Conservation (phyloP, 2,329 filamentous ascomycete genomes). For the Diaporthe sp. region DNA sequence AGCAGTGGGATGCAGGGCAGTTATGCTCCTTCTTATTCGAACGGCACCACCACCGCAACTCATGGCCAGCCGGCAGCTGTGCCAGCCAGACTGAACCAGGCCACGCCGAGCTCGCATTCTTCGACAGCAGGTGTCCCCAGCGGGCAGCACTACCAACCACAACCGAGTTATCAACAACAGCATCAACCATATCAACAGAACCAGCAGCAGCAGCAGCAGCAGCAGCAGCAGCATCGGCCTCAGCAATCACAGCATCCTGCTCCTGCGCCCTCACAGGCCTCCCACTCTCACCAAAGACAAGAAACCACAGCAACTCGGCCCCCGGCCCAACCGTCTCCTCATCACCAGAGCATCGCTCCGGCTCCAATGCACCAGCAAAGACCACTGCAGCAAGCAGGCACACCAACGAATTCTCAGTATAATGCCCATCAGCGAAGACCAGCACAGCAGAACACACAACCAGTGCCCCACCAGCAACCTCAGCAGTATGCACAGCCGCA, state of each 20-base stretch:
- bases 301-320: conserved; percentile 26
- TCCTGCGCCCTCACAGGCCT: conserved; percentile 1
- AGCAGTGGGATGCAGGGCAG: conserved; percentile 65
- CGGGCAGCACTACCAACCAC: conserved; percentile 22
- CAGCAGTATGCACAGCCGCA: conserved; percentile 31
- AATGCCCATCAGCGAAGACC: conserved; percentile 35
- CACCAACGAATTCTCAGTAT: conserved; percentile 32
- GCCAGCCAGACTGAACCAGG: conserved; percentile 27
- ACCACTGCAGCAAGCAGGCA: conserved; percentile 35
- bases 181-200: conserved; percentile 41
- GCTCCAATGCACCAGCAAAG: conserved; percentile 38
- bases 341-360: conserved; percentile 39
- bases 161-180: conserved; percentile 37
- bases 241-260: conserved; percentile 33
- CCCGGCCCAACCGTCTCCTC: conserved; percentile 25
- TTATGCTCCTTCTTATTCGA: conserved; percentile 37
- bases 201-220: conserved; percentile 1
- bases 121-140: conserved; percentile 17
- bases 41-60: conserved; percentile 28
- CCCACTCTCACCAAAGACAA: conserved; percentile 15
- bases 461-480: conserved; percentile 8
- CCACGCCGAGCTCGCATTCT: conserved; percentile 29
- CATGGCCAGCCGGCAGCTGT: conserved; percentile 23
- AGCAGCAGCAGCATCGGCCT: conserved; percentile 31
- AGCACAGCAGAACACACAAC: conserved; percentile 29